Evolutionary conservation across 2,329 filamentous ascomycete genomes (phyloP).

Genomic region (Exophiala lecanii-corni): DNA sequence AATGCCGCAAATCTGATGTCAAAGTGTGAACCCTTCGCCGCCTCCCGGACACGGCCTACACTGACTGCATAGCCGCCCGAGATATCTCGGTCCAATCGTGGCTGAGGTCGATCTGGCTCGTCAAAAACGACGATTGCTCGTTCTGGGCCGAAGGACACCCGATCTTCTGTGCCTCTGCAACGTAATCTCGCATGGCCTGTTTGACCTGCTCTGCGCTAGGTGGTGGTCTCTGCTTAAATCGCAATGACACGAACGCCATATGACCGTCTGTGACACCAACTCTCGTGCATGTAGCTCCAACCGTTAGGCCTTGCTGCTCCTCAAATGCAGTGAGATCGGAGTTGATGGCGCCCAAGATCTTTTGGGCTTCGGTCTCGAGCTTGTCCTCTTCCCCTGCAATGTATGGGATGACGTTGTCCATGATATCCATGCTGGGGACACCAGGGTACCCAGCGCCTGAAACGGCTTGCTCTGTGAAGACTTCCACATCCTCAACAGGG

Average conservation of each 20-base stretch:
- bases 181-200: conserved; percentile 73
- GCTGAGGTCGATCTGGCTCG: conserved; percentile 84
- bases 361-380: conserved; percentile 87
- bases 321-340: conserved; percentile 67
- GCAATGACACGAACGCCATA: conserved; percentile 85
- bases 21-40: conserved; percentile 75
- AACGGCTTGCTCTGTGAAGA: conserved; percentile 93
- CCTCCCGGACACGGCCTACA: conserved; percentile 80
- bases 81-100: conserved; percentile 80
- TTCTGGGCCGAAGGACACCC: conserved; percentile 83
- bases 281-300: conserved; percentile 86
- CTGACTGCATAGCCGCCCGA: conserved; percentile 84
- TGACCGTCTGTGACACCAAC: conserved; percentile 95
- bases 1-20: conserved; percentile 93
- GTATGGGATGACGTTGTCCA: conserved; percentile 93
- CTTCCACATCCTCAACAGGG: conserved; percentile 67
- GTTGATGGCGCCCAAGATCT: conserved; percentile 80
- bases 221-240: conserved; percentile 69
- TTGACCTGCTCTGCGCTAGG: conserved; percentile 73
- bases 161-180: conserved; percentile 73
- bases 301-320: conserved; percentile 67
- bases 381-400: conserved; percentile 95
- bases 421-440: conserved; percentile 87
- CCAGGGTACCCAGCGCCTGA: conserved; percentile 71
- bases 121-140: conserved; percentile 85